Conservation (phyloP, 768 basidiomycete genomes). For the Trametes sanguinea region DNA sequence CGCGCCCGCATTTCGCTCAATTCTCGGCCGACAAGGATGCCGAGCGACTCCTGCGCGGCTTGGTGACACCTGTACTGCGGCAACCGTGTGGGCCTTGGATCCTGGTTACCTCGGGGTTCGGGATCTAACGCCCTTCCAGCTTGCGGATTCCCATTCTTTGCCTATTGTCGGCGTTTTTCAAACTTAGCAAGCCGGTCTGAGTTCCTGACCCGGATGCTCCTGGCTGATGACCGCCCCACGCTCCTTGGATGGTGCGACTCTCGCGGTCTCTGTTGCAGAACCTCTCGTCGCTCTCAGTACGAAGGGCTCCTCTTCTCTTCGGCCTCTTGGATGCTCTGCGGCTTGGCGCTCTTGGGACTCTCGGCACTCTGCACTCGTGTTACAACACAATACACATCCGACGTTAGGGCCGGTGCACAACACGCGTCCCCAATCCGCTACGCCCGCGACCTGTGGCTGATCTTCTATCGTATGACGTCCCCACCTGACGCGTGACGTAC, state of each 20-base stretch:
- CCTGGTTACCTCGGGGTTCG: neutral
- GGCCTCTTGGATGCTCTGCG: neutral
- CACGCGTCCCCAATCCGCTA: no score
- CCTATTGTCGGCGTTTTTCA: no score
- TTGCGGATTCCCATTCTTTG: neutral
- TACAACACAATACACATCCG: no score
- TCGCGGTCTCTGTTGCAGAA: neutral
- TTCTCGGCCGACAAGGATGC: neutral
- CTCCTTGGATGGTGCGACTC: conserved; percentile 3
- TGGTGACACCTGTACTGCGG: neutral
- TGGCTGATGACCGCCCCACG: neutral
- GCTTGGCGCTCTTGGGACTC: neutral
- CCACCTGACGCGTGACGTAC: neutral
- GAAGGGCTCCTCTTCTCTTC: neutral
- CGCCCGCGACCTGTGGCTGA: no score
- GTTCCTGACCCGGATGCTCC: neutral
- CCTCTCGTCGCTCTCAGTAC: neutral
- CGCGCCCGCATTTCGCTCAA: neutral
- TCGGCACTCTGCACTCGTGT: neutral
- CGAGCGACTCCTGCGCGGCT: neutral
- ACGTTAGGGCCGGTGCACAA: no score
- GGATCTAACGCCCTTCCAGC: neutral
- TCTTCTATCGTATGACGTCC: no score
- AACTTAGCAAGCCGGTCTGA: no score
- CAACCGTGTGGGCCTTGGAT: neutral